phyloP scores from a whole-genome alignment of 352 stramenopile genomes.

The Phytophthora vignae region DNA sequence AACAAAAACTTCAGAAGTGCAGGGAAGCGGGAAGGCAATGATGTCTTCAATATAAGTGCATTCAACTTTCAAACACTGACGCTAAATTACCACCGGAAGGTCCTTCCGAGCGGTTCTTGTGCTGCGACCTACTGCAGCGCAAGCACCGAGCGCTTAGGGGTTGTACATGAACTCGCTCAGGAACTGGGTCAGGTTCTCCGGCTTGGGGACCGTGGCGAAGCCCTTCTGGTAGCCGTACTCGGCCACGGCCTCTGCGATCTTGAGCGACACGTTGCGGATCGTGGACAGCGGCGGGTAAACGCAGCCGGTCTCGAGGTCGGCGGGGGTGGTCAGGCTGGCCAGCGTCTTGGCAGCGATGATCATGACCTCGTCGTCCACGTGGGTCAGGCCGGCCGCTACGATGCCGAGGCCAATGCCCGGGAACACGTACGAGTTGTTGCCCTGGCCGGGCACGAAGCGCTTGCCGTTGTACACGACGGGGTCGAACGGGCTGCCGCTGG shows the following conservation, averaged over 20 bases:
- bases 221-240: constrained; percentile 77
- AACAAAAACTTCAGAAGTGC: neutral
- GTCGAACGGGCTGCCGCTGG: constrained; percentile 96
- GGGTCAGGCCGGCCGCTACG: constrained; percentile 83
- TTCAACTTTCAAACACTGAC: constrained; percentile 38
- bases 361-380: constrained; percentile 86
- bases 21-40: neutral
- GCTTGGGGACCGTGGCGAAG: constrained; percentile 63
- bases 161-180: constrained; percentile 77
- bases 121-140: constrained; percentile 28
- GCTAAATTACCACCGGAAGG: constrained; percentile 28
- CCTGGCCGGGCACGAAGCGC: constrained; percentile 86
- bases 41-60: constrained; percentile 39
- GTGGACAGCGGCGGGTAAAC: constrained; percentile 94
- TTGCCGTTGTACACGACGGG: constrained; percentile 91
- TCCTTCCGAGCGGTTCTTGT: constrained; percentile 8
- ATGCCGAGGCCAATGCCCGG: constrained; percentile 95
- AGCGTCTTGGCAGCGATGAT: constrained; percentile 84
- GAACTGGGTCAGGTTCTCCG: constrained; percentile 60
- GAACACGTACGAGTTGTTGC: constrained; percentile 99
- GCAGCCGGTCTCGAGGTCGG: constrained; percentile 92
- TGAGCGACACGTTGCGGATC: constrained; percentile 94
- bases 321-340: constrained; percentile 76
- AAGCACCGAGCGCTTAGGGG: constrained; percentile 53
- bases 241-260: constrained; percentile 93